A percentile compares a stretch with the other conserved stretches of the same genome.
Evolutionary conservation across 2,329 filamentous ascomycete species (phyloP).

Genomic region (Colletotrichum chlorophyti): DNA sequence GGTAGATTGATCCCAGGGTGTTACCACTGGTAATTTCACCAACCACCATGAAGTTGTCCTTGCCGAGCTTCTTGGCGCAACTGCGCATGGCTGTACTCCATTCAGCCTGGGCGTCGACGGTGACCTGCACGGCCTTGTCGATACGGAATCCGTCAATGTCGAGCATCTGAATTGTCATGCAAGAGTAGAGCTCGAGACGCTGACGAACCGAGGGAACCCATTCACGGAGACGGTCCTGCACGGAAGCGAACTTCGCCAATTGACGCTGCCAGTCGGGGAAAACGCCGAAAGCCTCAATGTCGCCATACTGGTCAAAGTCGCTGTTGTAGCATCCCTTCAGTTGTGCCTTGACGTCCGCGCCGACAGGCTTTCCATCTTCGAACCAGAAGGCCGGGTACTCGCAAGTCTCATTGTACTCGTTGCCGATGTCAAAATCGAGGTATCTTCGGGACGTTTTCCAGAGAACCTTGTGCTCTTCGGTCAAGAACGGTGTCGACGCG

Average conservation of each 20-base stretch:
- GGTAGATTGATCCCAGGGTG: conserved; percentile 63
- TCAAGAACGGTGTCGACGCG: conserved; percentile 59
- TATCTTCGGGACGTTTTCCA: conserved; percentile 64
- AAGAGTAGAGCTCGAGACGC: conserved; percentile 66
- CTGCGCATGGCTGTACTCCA: conserved; percentile 63
- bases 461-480: conserved; percentile 61
- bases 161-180: conserved; percentile 66
- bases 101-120: conserved; percentile 65
- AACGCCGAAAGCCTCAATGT: conserved; percentile 68
- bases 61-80: conserved; percentile 63
- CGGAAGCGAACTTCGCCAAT: conserved; percentile 70
- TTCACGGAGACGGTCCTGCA: conserved; percentile 71
- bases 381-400: conserved; percentile 68
- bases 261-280: conserved; percentile 70
- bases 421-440: conserved; percentile 62
- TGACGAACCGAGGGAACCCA: conserved; percentile 65
- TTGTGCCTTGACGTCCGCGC: conserved; percentile 49
- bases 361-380: conserved; percentile 59
- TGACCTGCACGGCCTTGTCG: conserved; percentile 71
- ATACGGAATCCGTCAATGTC: conserved; percentile 73
- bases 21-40: conserved; percentile 71
- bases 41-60: conserved; percentile 68
- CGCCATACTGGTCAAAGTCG: conserved; percentile 70
- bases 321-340: conserved; percentile 66
- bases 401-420: conserved; percentile 60